Base-by-base conservation (phyloP, 164 flowering plant species). In the Brasenia schreberi region DNA sequence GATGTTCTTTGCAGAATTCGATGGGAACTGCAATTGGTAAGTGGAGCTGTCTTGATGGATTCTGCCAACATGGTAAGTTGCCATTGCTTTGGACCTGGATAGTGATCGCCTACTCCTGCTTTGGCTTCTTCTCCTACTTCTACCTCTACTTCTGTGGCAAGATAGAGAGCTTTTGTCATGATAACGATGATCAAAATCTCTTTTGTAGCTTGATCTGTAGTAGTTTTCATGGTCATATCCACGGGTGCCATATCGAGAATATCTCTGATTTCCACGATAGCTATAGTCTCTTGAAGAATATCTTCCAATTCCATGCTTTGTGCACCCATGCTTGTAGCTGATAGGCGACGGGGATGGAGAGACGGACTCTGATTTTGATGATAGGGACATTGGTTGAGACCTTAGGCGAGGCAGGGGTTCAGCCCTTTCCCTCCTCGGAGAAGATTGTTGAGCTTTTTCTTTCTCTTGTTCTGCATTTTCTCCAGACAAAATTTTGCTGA, bases 401-500 rank as follows among this genome's bases (percentile, higher is more conserved):
- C 14, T 61, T 7, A 62, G 68, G 65, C 9, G 52, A 45, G 71
- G 61, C 53, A 64, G 61, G 60, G 64, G 52, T 61, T 61, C 75
- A 18, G 65, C 52, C 49, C 19, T 19, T 19, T 67, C 70, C 71
- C 68, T 67, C 64, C 18, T 64, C 64, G 59, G 43, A 14, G 62
- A 39, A 10, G 42, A 18, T 39, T 72, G 62, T 7, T 64, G 67
- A 3, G 27, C 62, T 10, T 56, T 69, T 23, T 33, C 75, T 65
- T 72, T 63, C 17, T 12, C 65, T 18, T 6, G 19, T 23, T 52
- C 44, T 5, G 42, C 27, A 16, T 43, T 73, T 63, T 69, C 72
- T 16, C 69, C 59, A n/a, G 65, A 65, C 64, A 73, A 63, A 42
- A 73, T 66, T 45, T 18, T 73, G 69, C 72, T 68, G 64, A 73